Evolutionary conservation across 2,329 filamentous ascomycete genomes (phyloP), one percentile per base, ranked within the genome.

Genomic region (Corniculantispora saksenae): DNA sequence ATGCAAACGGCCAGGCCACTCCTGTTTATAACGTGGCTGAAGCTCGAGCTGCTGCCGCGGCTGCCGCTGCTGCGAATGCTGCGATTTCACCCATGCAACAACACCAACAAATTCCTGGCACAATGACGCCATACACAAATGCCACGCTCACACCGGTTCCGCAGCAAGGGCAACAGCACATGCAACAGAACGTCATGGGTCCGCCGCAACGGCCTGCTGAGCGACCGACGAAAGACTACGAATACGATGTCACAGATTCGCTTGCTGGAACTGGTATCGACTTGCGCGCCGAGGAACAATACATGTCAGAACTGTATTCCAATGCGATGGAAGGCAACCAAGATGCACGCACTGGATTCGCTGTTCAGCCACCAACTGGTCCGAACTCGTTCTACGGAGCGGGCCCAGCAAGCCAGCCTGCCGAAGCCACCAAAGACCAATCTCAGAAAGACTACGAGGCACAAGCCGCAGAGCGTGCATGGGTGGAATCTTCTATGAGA

Each of bases 201-300:
- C 86, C 80, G 67, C 87, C 85, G 71, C 88, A 84, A 71, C 87
- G 85, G 72, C 87, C 82, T 65, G 82, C 82, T 21, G 90, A 91
- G 65, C 82, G 83, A 69, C 85, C 87, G 51, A 83, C 85, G 15
- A 92, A 88, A 69, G 83, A 84, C 63, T 82, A 83, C 64, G 81
- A 86, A 65, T 88, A 94, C 71, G 92, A 97, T 72, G 85, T 94
- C 54, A 92, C 90, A 69, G 94, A 97, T 78, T 91, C 93, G 59
- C 79, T 97, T 63, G 89, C 90, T 21, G 92, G 91, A 21, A 94
- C 93, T 19, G 93, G 93, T 58, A 93, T 97, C 68, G 92, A 97
- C 79, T 79, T 97, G 55, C 89, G 90, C 66, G 93, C 93, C 69
- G 94, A 97, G 76, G 92, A 96, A 73, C 91, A 93, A 70, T 91